These are phyloP conservation scores for Salix brachista DNA, from an alignment of 345 rosid species.

Conservation along the genomic window DNA sequence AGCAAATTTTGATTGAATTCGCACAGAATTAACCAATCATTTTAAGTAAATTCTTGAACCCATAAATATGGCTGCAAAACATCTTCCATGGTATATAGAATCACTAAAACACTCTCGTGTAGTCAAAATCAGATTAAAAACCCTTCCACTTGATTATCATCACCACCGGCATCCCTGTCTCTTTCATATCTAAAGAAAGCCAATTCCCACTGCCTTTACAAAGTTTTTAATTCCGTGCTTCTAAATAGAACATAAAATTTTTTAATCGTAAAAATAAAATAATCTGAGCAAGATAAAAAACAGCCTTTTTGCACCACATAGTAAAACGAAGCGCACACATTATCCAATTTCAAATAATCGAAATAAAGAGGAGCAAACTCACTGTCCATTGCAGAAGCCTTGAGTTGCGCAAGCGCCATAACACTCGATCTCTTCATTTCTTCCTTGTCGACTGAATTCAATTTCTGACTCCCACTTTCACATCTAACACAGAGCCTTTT, in stretches of 20 bases:
- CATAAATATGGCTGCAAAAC: not conserved
- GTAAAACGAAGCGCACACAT: not conserved
- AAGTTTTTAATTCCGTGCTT: not conserved
- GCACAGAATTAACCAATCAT: not conserved
- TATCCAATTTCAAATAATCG: not conserved
- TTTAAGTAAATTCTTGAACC: not conserved
- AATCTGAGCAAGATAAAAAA: not conserved
- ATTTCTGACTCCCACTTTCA: not conserved
- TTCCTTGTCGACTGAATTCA: not conserved
- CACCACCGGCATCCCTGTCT: not conserved
- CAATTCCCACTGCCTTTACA: not conserved
- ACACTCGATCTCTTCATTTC: constrained; percentile 1
- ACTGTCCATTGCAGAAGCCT: constrained; percentile 18
- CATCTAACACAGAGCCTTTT: constrained; percentile 1
- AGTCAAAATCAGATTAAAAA: not conserved
- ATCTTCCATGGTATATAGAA: not conserved
- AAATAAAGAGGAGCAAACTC: not conserved
- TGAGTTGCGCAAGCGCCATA: constrained; percentile 23
- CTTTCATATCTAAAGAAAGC: not conserved
- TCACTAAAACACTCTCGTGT: not conserved
- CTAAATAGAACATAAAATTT: not conserved
- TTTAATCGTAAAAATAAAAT: not conserved
- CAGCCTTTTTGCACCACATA: not conserved
- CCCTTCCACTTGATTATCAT: not conserved
- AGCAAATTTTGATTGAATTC: not conserved